phyloP scores from a whole-genome alignment of 495 filamentous ascomycete species.

The Podospora appendiculata region DNA sequence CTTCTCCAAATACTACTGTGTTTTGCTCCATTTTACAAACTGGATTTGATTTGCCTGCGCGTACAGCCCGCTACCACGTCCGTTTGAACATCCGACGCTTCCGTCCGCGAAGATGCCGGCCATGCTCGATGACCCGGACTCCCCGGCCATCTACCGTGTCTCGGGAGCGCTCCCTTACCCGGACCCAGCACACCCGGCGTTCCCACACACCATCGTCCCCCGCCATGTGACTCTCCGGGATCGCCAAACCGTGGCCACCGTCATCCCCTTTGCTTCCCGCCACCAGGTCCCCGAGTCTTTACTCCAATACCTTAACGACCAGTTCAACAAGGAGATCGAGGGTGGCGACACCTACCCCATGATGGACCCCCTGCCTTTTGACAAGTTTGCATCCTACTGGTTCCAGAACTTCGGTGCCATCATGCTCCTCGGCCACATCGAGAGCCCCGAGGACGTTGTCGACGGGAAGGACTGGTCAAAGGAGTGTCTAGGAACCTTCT shows the following conservation, averaged over 20 bases:
- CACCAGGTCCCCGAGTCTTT: conserved; percentile 68
- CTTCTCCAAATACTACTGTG: no score
- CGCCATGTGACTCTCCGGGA: conserved; percentile 87
- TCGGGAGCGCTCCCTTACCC: conserved; percentile 59
- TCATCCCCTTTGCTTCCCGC: conserved; percentile 76
- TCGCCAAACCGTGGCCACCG: conserved; percentile 79
- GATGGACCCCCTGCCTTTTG: conserved; percentile 66
- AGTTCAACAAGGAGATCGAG: conserved; percentile 91
- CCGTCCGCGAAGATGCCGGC: conserved; percentile 61
- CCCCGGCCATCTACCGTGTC: conserved; percentile 52
- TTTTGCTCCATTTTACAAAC: no score
- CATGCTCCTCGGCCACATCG: conserved; percentile 81
- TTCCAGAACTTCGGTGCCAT: conserved; percentile 91
- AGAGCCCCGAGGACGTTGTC: conserved; percentile 46
- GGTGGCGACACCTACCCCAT: conserved; percentile 96
- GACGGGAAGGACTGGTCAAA: conserved; percentile 76
- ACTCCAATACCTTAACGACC: conserved; percentile 71
- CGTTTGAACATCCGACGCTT: no score
- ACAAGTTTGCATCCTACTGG: conserved; percentile 83
- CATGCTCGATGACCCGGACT: conserved; percentile 71
- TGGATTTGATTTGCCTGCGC: no score
- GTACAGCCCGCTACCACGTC: no score
- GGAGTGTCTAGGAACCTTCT: conserved; percentile 87
- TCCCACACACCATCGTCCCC: conserved; percentile 63
- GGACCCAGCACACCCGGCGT: conserved; percentile 47